Evolutionary conservation across 352 stramenopile species (phyloP), one percentile per base, ranked within the genome.

Genomic region (Phytophthora sp.): DNA sequence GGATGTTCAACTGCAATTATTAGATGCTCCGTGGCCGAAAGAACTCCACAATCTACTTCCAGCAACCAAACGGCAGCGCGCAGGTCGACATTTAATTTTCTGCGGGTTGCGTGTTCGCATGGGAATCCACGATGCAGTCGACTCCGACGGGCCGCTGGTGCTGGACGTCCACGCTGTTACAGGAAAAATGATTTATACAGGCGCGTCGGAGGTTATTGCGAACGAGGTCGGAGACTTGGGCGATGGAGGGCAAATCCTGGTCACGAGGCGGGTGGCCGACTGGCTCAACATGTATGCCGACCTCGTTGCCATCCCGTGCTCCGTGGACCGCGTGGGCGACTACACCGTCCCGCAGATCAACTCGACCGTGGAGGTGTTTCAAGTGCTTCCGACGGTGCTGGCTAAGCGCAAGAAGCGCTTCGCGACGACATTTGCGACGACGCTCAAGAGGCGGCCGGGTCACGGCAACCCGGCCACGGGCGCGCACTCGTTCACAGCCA

Each of bases 141-240:
- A 77, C 11, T 52, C 65, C 0, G 74, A 82, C 21, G 74, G 74
- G 2, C 15, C 58, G 3, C 26, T 82, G 7, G 45, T 82, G 17
- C 52, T 72, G 15, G 58, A 77, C n/a, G 60, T 77, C 5, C 76
- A 85, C 38, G 63, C 69, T 0, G 74, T 85, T 0, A 85, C 76
- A 5, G 67, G 71, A 11, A 81, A 82, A 32, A 81, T 79, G 69
- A 82, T 67, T 11, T 85, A 85, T 32, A 79, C 72, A 4, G 76
- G 76, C 2, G 49, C 73, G 2, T 72, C 73, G 0, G 70, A 85
- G 43, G 61, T 85, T 10, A 81, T 82, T 54, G 76, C 71, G 3
- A 72, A 76, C 30, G 74, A 84, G 50, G 64, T 86, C 27, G 74
- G 74, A 37, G 77, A 84, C 41, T 46, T 86, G 20, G 77, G 77